Evolutionary conservation across 768 basidiomycete genomes (phyloP).

Genomic region (Hygrophorus pudorinus): DNA sequence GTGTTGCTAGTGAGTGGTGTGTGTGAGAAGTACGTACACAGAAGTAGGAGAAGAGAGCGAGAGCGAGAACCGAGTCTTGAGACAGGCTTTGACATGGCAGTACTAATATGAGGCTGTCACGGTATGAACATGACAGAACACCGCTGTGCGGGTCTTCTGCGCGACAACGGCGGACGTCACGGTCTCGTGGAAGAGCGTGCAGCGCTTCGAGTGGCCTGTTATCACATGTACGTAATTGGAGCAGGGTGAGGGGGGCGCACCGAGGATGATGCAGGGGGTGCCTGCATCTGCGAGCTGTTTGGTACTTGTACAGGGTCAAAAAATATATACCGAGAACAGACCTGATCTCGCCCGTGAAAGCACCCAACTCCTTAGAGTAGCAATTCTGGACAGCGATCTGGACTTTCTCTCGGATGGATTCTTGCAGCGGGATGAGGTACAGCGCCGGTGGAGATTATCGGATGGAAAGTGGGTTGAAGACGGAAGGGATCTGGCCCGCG

Average conservation of each 20-base stretch:
- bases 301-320: too few species aligned
- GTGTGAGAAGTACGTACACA: constrained; percentile 36
- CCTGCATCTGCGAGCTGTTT: constrained; percentile 77
- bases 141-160: constrained; percentile 75
- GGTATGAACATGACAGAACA: too few species aligned
- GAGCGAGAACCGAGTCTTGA: constrained; percentile 56
- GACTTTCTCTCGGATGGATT: constrained; percentile 52
- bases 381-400: constrained; percentile 88
- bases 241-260: constrained; percentile 25
- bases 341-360: constrained; percentile 98
- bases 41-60: constrained; percentile 70
- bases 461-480: too few species aligned
- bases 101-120: too few species aligned
- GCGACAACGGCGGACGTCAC: constrained; percentile 79
- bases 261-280: constrained; percentile 88
- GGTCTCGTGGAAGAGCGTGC: constrained; percentile 84
- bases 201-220: constrained; percentile 90
- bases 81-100: too few species aligned
- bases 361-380: constrained; percentile 75
- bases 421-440: constrained; percentile 71
- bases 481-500: too few species aligned
- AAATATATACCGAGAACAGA: constrained; percentile 18
- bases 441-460: constrained; percentile 85
- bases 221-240: constrained; percentile 4
- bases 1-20: constrained; percentile 7